These are phyloP conservation scores for Fusarium sp. DNA, from an alignment of 2,329 filamentous ascomycete species.

Conservation along the genomic window DNA sequence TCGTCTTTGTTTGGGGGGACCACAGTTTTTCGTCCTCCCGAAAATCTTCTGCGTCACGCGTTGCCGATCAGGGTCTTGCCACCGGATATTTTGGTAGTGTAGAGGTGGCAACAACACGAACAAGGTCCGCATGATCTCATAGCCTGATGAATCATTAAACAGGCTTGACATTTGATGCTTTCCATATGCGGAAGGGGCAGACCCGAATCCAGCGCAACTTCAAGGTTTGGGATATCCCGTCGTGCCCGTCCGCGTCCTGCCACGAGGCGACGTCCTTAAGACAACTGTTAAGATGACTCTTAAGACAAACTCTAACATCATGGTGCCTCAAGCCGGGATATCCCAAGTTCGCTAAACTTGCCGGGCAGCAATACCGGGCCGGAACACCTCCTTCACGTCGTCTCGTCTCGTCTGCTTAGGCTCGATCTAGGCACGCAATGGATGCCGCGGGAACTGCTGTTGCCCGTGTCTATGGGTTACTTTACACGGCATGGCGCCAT, in stretches of 20 bases:
- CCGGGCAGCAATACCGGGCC: background rate
- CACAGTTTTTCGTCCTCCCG: background rate
- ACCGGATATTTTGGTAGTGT: slow-evolving; percentile 2
- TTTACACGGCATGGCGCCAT: slow-evolving; percentile 9
- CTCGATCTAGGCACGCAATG: background rate
- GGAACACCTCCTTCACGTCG: slow-evolving; percentile 9
- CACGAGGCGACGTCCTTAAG: background rate
- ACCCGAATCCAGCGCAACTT: background rate
- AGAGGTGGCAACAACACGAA: slow-evolving; percentile 2
- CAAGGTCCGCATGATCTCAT: slow-evolving; percentile 19
- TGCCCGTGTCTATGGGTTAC: background rate
- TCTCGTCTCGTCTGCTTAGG: slow-evolving; percentile 6
- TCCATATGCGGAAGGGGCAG: background rate
- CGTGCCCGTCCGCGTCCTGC: background rate
- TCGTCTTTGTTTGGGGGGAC: slow-evolving; percentile 2
- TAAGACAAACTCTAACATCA: background rate
- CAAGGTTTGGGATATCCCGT: background rate
- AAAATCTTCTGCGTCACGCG: slow-evolving; percentile 14
- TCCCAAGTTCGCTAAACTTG: background rate
- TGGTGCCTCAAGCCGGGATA: background rate
- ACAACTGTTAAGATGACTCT: background rate
- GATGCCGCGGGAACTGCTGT: background rate
- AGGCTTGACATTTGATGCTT: background rate
- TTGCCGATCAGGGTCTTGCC: slow-evolving; percentile 19
- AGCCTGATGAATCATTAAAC: background rate